Evolutionary conservation across 139 green algal species (phyloP).

Genomic region (Yamagishiella unicocca): DNA sequence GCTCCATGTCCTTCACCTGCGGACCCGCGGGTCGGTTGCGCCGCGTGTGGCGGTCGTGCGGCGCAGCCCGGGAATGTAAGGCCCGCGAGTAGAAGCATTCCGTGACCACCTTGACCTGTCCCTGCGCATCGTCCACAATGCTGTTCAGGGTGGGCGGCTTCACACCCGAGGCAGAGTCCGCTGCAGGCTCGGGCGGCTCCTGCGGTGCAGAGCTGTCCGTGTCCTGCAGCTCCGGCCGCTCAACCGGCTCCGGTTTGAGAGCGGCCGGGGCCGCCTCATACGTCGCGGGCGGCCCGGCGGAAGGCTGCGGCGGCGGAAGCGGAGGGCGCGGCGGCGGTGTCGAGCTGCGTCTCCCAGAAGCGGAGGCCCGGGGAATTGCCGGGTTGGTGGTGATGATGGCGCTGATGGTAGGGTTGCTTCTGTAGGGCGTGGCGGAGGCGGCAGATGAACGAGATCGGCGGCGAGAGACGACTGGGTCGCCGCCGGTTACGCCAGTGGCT

Average conservation of each 20-base stretch:
- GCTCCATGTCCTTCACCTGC: slow-evolving; percentile 29
- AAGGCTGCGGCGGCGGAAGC: neutral
- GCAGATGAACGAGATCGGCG: too few species aligned
- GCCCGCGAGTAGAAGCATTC: slow-evolving; percentile 28
- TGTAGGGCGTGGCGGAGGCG: too few species aligned
- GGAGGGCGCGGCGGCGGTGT: too few species aligned
- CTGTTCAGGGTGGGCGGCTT: neutral
- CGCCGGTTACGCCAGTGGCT: too few species aligned
- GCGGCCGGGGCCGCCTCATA: neutral
- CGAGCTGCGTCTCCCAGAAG: too few species aligned
- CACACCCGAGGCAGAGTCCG: neutral
- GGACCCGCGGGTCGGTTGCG: slow-evolving; percentile 13
- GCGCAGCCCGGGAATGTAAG: neutral
- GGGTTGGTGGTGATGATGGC: too few species aligned
- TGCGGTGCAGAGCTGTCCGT: neutral
- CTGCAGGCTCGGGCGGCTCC: neutral
- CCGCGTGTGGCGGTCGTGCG: slow-evolving; percentile 2
- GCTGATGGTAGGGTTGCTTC: too few species aligned
- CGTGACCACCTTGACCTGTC: slow-evolving; percentile 9
- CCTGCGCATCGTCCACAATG: slow-evolving; percentile 22
- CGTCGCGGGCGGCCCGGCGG: too few species aligned
- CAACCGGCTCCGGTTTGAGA: neutral
- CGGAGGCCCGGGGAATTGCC: too few species aligned
- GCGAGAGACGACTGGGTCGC: too few species aligned
- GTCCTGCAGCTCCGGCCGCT: neutral